Base-by-base conservation (phyloP, 306 rosid genomes). In the Acacia acuminata region DNA sequence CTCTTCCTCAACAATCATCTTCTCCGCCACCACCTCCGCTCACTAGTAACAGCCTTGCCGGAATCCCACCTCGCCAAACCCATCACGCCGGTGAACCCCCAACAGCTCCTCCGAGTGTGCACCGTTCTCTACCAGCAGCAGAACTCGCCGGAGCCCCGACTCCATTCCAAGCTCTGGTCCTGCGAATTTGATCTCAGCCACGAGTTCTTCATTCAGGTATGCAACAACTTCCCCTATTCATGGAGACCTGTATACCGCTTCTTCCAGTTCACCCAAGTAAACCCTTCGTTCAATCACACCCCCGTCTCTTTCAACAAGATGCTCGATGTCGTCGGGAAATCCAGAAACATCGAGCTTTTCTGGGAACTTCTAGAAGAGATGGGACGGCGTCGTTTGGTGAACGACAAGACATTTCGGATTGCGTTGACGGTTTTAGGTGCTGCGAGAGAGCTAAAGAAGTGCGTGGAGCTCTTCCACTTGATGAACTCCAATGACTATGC, bases 141-240 rank as follows among this genome's bases (percentile, higher is more conserved):
- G 73, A 82, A 92, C 88, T 90, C 90, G 25, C 82, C 94, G 61
- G 90, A 85, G 71, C 43, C 92, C n/a, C 83, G 95, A 17, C 90
- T 92, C 77, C 87, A 84, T 81, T 84, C 94, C 9, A 90, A 89
- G 66, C 95, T 95, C 84, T 65, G 77, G 50, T 81, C 95, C 34
- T 83, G 80, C 84, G 75, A 82, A 47, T 90, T 88, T 87, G 61
- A 82, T 38, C 90, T 92, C 81, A 89, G 92, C 81, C 98, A 88
- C 77, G 97, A 95, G 82, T 89, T 95, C 87, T 93, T 95, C 88
- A 93, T 95, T 44, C 98, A 90, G 38, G 97, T 93, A 27, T 93
- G 98, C 94, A 95, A 93, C 89, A 79, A 73, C 3, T 93, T 93
- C 85, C 97, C 97, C 5, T 81, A 68, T 47, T 92, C 97, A 79